Conservation (phyloP, 805 yeast genomes). For the Ogataea polymorpha region DNA sequence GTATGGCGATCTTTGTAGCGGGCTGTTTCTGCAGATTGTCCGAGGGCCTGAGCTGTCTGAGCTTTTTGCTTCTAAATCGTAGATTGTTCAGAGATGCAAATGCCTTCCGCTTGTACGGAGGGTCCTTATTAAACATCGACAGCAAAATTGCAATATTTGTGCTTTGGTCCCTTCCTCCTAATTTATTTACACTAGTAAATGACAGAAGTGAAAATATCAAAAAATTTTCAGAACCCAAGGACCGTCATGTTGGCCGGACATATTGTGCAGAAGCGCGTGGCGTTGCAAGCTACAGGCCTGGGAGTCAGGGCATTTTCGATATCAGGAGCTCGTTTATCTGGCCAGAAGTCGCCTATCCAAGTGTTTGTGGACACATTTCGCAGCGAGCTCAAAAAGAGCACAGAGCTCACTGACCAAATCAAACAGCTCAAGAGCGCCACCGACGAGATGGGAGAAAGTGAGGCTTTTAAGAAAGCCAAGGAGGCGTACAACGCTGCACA, state of each 20-base stretch:
- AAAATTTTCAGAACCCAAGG: conserved; percentile 5
- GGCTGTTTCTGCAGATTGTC: conserved; percentile 11
- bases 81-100: conserved; percentile 16
- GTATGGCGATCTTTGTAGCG: conserved; percentile 11
- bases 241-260: conserved; percentile 6
- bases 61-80: conserved; percentile 12
- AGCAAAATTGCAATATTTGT: not conserved
- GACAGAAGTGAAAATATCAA: conserved; percentile 4
- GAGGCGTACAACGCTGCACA: conserved; percentile 90
- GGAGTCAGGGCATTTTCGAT: conserved; percentile 20
- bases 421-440: conserved; percentile 95
- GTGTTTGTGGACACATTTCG: conserved; percentile 92
- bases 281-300: not conserved
- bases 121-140: conserved; percentile 14
- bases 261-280: conserved; percentile 4
- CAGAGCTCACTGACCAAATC: conserved; percentile 86
- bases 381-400: conserved; percentile 85
- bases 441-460: conserved; percentile 89
- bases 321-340: conserved; percentile 11
- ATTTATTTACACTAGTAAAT: conserved; percentile 7
- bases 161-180: not conserved
- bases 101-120: conserved; percentile 16
- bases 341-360: conserved; percentile 74
- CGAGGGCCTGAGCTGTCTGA: conserved; percentile 15
- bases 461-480: conserved; percentile 87